Base-by-base conservation (phyloP, 768 basidiomycete species). In the Russula vinacea region DNA sequence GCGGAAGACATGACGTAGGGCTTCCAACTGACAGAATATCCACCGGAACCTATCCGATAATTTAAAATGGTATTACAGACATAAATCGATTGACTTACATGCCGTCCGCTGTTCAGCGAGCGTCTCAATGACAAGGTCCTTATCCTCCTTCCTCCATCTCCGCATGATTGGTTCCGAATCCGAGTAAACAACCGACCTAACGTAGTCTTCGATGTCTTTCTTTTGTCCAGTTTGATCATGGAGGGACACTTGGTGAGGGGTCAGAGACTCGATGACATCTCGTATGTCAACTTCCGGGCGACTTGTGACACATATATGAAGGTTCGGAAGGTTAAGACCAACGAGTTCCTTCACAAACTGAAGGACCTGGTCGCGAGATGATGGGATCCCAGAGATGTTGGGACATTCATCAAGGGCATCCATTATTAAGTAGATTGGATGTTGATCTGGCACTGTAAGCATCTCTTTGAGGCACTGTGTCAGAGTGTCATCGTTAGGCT, bases 151-250 rank as follows among this genome's bases (percentile, higher is more conserved):
- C 24, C 19, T 24, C 60, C 40, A 61, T 45, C 52, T 55, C 7
- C 32, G 16, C 8, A 44, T 42, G 7, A 42, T 51, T 40, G 42
- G 13, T 32, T 35, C 29, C 10, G 11, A 22, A 3, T 55, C 45
- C 5, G 60, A 62, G 17, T 55, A 17, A n/a, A 62, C 29, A 6
- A 56, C 22, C 0, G 26, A 33, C 16, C 11, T n/a, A 4, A 57
- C 24, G 8, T 56, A 62, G 37, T 50, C 26, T 1, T 17, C 26
- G 2, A 62, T 50, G 2, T 55, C 61, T 19, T 50, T 10, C 17
- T 29, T 49, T 42, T 62, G 54, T 26, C 61, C 54, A 7, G 14
- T 14, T 22, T 62, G 17, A 17, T 62, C 54, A 1, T 62, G 45
- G 1, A 62, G 35, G 6, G 26, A 50, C 16, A 62, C 16, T 5